Percentiles rank a stretch among this genome's conserved stretches.
phyloP scores from a whole-genome alignment of 345 rosid species.

The Eucalyptus cloeziana region DNA sequence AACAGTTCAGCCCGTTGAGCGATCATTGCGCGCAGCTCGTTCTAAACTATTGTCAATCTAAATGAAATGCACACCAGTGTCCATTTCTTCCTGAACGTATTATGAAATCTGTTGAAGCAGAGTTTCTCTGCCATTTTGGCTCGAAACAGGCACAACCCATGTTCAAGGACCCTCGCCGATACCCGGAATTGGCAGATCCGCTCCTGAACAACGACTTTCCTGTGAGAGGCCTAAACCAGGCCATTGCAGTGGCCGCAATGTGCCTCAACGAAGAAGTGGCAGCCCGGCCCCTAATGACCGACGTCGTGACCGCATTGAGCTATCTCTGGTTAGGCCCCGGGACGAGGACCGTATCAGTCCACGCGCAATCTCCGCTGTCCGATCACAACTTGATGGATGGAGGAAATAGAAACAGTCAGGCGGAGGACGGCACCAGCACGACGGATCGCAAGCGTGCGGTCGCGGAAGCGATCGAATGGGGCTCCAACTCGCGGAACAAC shows the following conservation, averaged over 20 bases:
- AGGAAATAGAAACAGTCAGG: neutral
- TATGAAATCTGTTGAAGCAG: neutral
- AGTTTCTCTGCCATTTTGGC: neutral
- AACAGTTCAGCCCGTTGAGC: neutral
- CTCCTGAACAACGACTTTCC: conserved; percentile 44
- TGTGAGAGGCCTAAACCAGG: conserved; percentile 51
- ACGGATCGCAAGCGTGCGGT: conserved; percentile 21
- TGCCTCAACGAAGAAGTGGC: conserved; percentile 69
- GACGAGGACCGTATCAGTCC: neutral
- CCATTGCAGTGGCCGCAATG: conserved; percentile 79
- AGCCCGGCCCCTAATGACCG: conserved; percentile 69
- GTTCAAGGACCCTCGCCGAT: conserved; percentile 56
- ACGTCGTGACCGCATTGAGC: conserved; percentile 70
- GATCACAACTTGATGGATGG: neutral
- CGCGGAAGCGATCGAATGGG: neutral
- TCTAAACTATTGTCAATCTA: neutral
- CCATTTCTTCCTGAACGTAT: neutral
- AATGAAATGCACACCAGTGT: neutral
- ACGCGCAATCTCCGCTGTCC: neutral
- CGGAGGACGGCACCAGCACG: neutral
- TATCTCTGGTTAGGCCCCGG: conserved; percentile 34
- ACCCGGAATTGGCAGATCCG: conserved; percentile 63
- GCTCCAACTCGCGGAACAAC: neutral
- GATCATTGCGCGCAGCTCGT: neutral
- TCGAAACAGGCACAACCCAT: conserved; percentile 61